These are phyloP conservation scores for Clitopilus hobsonii DNA, from an alignment of 768 basidiomycete species.

Conservation along the genomic window DNA sequence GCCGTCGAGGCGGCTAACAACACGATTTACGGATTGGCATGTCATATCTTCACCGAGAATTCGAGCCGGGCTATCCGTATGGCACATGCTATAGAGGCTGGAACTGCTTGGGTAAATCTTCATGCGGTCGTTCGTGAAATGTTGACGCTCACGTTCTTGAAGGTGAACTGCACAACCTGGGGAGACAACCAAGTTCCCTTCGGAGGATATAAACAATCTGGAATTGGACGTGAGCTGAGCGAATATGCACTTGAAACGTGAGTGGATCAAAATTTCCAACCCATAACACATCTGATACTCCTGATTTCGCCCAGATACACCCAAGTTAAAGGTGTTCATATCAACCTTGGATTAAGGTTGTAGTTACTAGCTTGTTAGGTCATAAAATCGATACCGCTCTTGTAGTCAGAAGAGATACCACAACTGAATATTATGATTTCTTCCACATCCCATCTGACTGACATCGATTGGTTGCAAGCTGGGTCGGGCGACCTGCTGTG, in stretches of 20 bases:
- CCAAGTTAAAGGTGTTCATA: conserved; percentile 48
- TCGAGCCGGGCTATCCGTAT: conserved; percentile 59
- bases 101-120: conserved; percentile 51
- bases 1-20: conserved; percentile 67
- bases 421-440: too few species aligned
- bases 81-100: conserved; percentile 63
- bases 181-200: conserved; percentile 53
- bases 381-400: too few species aligned
- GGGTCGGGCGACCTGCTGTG: too few species aligned
- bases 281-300: not conserved
- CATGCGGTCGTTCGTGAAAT: conserved; percentile 1
- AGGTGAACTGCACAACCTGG: conserved; percentile 40
- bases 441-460: too few species aligned
- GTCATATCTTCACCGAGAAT: conserved; percentile 70
- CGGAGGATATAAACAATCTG: conserved; percentile 72
- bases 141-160: not conserved
- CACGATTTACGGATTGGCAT: conserved; percentile 73
- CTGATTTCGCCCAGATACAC: conserved; percentile 35
- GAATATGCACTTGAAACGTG: conserved; percentile 57
- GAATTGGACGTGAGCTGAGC: conserved; percentile 66
- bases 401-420: too few species aligned
- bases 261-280: not conserved
- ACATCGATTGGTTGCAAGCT: too few species aligned
- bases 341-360: conserved; percentile 8
- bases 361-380: not conserved